Evolutionary conservation across 306 rosid species (phyloP).

Genomic region (Prunus davidiana): DNA sequence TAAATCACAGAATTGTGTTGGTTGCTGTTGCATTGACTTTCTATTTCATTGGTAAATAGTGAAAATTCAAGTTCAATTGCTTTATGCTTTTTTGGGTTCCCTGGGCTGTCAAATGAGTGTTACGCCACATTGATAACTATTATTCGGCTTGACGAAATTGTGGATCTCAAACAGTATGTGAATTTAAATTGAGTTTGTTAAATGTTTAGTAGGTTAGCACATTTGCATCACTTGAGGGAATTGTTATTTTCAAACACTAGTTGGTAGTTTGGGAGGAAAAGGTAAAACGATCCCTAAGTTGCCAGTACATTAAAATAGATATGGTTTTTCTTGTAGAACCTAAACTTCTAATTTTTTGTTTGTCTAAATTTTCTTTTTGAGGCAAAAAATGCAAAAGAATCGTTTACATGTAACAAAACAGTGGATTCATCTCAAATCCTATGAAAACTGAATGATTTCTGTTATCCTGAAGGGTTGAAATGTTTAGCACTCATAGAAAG

Average conservation of each 20-base stretch:
- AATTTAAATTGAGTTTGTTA: not conserved
- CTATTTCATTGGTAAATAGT: not conserved
- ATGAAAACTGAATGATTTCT: not conserved
- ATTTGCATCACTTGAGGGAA: not conserved
- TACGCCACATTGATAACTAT: conserved; percentile 3
- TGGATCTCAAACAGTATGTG: not conserved
- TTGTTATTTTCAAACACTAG: not conserved
- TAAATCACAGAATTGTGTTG: conserved; percentile 12
- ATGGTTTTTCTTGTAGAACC: not conserved
- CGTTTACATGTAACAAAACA: not conserved
- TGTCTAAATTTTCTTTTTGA: not conserved
- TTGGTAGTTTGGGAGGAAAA: not conserved
- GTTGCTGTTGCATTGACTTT: conserved; percentile 25
- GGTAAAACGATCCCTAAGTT: not conserved
- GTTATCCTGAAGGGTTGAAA: not conserved
- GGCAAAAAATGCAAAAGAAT: not conserved
- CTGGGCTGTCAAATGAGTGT: conserved; percentile 8
- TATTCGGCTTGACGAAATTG: not conserved
- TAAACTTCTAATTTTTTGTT: not conserved
- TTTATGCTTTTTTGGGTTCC: conserved; percentile 7
- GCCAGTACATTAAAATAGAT: not conserved
- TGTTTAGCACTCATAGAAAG: not conserved
- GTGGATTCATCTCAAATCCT: not conserved
- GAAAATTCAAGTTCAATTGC: conserved; percentile 10
- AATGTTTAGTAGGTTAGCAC: not conserved